Percentiles rank a stretch among this genome's conserved stretches.
Evolutionary conservation across 768 basidiomycete species (phyloP).

Genomic region (Rhizopogon vinicolor): DNA sequence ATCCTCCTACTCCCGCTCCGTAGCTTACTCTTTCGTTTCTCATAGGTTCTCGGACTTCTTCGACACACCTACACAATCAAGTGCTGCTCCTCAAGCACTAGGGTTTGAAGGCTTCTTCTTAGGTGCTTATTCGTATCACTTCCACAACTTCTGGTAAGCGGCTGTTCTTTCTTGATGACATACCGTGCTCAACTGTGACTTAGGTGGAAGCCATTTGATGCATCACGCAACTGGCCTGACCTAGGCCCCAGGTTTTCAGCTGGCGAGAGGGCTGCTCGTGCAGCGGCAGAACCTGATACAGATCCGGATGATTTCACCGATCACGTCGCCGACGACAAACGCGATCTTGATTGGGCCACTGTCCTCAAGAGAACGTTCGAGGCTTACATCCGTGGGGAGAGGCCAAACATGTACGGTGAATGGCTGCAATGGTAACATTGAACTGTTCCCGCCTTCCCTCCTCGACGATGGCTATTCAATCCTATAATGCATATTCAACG

Average conservation of each 20-base stretch:
- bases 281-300: slow-evolving; percentile 29
- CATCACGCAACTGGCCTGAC: slow-evolving; percentile 92
- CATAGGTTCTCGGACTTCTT: slow-evolving; percentile 86
- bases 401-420: slow-evolving; percentile 95
- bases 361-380: slow-evolving; percentile 96
- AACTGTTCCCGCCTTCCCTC: slow-evolving; percentile 5
- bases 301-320: slow-evolving; percentile 35
- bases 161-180: not conserved
- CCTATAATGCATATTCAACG: slow-evolving; percentile 22
- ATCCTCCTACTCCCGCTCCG: not conserved
- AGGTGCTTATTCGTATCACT: slow-evolving; percentile 95
- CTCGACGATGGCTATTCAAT: slow-evolving; percentile 16
- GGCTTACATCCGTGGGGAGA: slow-evolving; percentile 84
- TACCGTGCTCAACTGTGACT: not conserved
- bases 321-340: slow-evolving; percentile 56
- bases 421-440: slow-evolving; percentile 47
- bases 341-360: slow-evolving; percentile 88
- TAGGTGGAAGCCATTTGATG: slow-evolving; percentile 97
- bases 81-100: slow-evolving; percentile 80
- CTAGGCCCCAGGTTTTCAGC: slow-evolving; percentile 75
- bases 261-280: slow-evolving; percentile 68
- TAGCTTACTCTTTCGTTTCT: not conserved
- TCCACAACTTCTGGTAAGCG: slow-evolving; percentile 86
- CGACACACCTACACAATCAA: slow-evolving; percentile 65
- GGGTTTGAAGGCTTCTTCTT: slow-evolving; percentile 96